Evolutionary conservation across 177 flowering plant species (phyloP).

Genomic region (Vitis hybrid): DNA sequence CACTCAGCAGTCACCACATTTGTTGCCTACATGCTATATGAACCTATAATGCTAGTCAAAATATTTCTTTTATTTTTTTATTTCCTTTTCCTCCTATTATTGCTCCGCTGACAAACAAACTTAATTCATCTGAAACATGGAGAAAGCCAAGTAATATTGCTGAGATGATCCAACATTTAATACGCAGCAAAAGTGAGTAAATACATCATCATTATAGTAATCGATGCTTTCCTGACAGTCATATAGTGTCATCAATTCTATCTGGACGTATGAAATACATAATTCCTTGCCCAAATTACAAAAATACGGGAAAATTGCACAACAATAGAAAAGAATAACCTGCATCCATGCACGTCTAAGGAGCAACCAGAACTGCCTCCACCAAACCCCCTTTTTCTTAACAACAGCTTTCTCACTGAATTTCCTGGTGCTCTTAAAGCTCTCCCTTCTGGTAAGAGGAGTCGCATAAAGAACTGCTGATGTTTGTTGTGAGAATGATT

Average conservation of each 20-base stretch:
- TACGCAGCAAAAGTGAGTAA: too few relatives aligned
- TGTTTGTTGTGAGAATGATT: slow-evolving; percentile 55
- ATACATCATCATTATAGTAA: too few relatives aligned
- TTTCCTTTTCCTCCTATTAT: too few relatives aligned
- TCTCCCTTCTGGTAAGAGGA: slow-evolving; percentile 39
- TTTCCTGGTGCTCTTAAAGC: slow-evolving; percentile 18
- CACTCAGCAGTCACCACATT: background rate
- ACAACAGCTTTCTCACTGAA: slow-evolving; percentile 28
- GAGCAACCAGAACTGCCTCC: slow-evolving; percentile 87
- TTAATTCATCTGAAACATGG: too few relatives aligned
- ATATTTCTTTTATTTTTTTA: too few relatives aligned
- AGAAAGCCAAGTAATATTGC: too few relatives aligned
- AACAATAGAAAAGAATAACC: slow-evolving; percentile 35
- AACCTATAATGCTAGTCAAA: background rate
- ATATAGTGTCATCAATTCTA: too few relatives aligned
- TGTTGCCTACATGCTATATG: background rate
- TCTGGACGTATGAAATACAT: too few relatives aligned
- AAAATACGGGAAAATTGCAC: background rate
- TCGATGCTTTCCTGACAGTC: too few relatives aligned
- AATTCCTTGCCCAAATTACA: too few relatives aligned
- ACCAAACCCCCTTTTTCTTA: slow-evolving; percentile 74
- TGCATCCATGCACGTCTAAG: slow-evolving; percentile 99
- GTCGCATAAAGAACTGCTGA: slow-evolving; percentile 55
- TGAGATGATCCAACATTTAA: too few relatives aligned
- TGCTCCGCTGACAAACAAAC: too few relatives aligned